Base-by-base conservation (phyloP, 768 basidiomycete genomes). In the Russula earlei region DNA sequence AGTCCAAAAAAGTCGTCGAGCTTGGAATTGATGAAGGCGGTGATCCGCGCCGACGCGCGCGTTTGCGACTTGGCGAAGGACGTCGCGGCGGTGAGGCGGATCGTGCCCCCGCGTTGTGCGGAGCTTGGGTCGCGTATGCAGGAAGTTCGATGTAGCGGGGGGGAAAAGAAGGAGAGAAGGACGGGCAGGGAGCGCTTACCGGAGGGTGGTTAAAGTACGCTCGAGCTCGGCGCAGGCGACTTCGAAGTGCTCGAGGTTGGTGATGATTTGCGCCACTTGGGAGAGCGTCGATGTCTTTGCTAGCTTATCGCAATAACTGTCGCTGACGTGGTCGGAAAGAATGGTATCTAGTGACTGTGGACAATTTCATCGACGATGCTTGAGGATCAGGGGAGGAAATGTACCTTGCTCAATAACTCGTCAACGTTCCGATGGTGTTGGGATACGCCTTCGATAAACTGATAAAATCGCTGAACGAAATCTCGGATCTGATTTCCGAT, bases 1-100 rank as follows among this genome's bases (percentile, higher is more conserved):
- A 95, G 76, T 57, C 91, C 96, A 67, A 96, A 95, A 74, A 95
- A 95, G 63, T 92, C 89, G 65, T 95, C 90, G 7, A 98, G 82
- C 67, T 99, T 98, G 20, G 87, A 87, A 8, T 83, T 80, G 64
- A 98, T 94, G 42, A 95, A 77, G 11, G 77, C 76, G 17, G 85
- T 83, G 62, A 98, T 88, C 5, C 91, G 85, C 31, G 75, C 73
- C 45, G 84, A 77, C 9, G 93, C 87, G 40, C 78, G 78, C 10
- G 77, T 72, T 37, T 92, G 76, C 2, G 89, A 85, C 17, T 74
- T 67, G 48, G 80, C 76, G 66, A 98, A 94, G 1, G 88, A 80
- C 2, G 71, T 69, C 17, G 73, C 74, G 24, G 81, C 81, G 37
- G 74, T 75, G 12, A 93, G 77, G 52, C 78, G 80, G 59, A 96